Conservation (phyloP, 1,284 basidiomycete species). For the Austroboletus novae-zelandiae region DNA sequence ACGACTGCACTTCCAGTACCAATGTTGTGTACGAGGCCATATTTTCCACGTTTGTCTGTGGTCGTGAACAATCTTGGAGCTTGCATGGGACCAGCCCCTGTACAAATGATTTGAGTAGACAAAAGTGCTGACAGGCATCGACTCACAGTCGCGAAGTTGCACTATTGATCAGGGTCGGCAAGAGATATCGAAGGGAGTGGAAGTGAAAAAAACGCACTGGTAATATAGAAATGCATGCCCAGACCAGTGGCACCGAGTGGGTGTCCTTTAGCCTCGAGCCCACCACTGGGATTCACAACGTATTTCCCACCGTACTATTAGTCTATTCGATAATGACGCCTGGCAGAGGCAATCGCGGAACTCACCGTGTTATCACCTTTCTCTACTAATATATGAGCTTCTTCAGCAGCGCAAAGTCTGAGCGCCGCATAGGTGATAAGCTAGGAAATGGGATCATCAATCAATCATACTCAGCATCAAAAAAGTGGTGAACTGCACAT, state of each 20-base stretch:
- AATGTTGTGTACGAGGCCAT: constrained; percentile 81
- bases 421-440: constrained; percentile 84
- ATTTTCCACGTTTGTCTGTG: constrained; percentile 68
- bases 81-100: constrained; percentile 83
- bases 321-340: background rate
- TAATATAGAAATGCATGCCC: constrained; percentile 87
- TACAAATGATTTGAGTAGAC: constrained; percentile 1
- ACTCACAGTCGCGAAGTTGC: constrained; percentile 70
- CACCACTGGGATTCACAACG: constrained; percentile 86
- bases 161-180: constrained; percentile 38
- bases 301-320: constrained; percentile 78
- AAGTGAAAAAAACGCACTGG: constrained; percentile 46
- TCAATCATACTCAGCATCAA: background rate
- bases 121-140: background rate
- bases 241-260: constrained; percentile 84
- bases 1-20: constrained; percentile 80
- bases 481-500: constrained; percentile 5
- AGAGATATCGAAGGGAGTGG: background rate
- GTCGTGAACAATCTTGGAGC: constrained; percentile 65
- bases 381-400: constrained; percentile 77
- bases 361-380: constrained; percentile 78
- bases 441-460: constrained; percentile 33
- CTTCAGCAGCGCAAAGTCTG: constrained; percentile 66
- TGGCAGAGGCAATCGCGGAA: background rate
- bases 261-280: constrained; percentile 85